A percentile compares a stretch with the other conserved stretches of the same genome.
phyloP scores from a whole-genome alignment of 2,329 filamentous ascomycete species.

The Colletotrichum acutatum region DNA sequence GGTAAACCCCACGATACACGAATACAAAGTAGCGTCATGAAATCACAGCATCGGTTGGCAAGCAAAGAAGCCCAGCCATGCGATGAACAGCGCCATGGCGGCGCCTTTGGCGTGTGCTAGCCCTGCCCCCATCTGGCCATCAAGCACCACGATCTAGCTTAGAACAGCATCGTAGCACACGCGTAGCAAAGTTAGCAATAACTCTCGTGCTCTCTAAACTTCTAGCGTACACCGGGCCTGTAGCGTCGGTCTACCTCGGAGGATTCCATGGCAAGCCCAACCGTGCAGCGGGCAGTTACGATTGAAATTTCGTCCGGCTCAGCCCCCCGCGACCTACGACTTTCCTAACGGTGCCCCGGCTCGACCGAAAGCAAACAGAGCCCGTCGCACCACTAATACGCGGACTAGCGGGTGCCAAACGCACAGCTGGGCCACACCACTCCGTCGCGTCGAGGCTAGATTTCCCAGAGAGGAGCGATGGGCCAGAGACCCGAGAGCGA shows the following conservation, averaged over 20 bases:
- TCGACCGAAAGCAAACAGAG: neutral
- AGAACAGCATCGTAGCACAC: neutral
- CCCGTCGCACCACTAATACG: neutral
- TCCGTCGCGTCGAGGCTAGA: neutral
- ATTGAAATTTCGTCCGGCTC: neutral
- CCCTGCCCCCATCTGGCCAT: neutral
- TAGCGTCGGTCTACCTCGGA: slow-evolving; percentile 2
- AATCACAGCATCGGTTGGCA: neutral
- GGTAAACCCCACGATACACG: neutral
- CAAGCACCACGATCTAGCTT: neutral
- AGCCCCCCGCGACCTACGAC: neutral
- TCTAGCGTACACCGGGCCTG: neutral
- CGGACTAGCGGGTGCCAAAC: neutral
- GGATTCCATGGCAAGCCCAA: no score
- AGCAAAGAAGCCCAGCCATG: neutral
- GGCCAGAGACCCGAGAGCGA: neutral
- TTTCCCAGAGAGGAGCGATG: neutral
- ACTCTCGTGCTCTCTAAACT: neutral
- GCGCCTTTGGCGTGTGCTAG: neutral
- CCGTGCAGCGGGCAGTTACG: no score
- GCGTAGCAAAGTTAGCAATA: neutral
- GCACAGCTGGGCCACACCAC: neutral
- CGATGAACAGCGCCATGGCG: neutral
- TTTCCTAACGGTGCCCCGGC: neutral
- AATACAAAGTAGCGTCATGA: neutral